Evolutionary conservation across 164 flowering plant species (phyloP).

Genomic region (Pachysandra terminalis): DNA sequence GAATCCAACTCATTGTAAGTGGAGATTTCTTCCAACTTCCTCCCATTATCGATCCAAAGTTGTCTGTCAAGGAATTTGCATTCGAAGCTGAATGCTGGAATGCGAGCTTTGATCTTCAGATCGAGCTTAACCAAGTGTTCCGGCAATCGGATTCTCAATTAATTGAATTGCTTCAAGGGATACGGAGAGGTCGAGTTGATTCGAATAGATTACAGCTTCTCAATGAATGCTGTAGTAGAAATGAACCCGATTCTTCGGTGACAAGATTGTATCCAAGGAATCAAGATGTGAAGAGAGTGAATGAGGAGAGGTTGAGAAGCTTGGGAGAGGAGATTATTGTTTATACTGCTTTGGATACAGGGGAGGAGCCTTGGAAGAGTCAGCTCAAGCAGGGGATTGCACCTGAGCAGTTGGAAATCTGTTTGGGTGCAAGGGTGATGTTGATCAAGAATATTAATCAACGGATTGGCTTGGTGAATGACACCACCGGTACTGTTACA

Average conservation of each 20-base stretch:
- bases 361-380: slow-evolving; percentile 32
- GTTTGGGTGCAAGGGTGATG: slow-evolving; percentile 62
- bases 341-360: slow-evolving; percentile 42
- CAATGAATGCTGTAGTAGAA: slow-evolving; percentile 16
- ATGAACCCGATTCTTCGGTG: slow-evolving; percentile 23
- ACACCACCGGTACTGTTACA: slow-evolving; percentile 46
- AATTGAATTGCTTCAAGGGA: slow-evolving; percentile 45
- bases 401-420: slow-evolving; percentile 35
- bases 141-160: slow-evolving; percentile 42
- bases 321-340: slow-evolving; percentile 22
- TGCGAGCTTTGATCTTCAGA: slow-evolving; percentile 43
- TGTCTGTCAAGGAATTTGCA: slow-evolving; percentile 36
- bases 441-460: slow-evolving; percentile 40
- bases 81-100: slow-evolving; percentile 71
- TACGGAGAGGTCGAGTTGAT: slow-evolving; percentile 44
- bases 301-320: slow-evolving; percentile 27
- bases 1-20: slow-evolving; percentile 50
- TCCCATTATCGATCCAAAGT: slow-evolving; percentile 27
- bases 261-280: slow-evolving; percentile 48
- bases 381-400: slow-evolving; percentile 41
- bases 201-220: slow-evolving; percentile 29
- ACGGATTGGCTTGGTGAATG: slow-evolving; percentile 42
- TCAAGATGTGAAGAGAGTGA: slow-evolving; percentile 39
- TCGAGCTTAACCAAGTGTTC: slow-evolving; percentile 44
- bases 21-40: slow-evolving; percentile 72